Evolutionary conservation across 768 basidiomycete genomes (phyloP).

Genomic region (Tubosaeta sp.): DNA sequence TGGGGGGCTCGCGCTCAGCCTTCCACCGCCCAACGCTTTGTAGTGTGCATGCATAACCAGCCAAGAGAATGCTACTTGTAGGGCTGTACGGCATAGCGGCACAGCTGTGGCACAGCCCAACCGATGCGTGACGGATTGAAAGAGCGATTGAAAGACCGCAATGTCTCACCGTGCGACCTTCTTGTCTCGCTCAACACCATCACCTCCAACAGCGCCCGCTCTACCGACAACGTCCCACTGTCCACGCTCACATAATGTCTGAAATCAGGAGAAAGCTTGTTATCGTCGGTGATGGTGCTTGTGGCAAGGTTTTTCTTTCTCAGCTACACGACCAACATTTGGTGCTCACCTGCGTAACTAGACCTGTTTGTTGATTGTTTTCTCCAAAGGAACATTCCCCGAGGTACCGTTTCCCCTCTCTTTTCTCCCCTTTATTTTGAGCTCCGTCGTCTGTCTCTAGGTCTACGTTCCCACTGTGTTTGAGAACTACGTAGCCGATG

Average conservation of each 20-base stretch:
- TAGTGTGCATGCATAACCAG: not conserved
- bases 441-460: conserved; percentile 36
- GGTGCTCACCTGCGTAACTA: conserved; percentile 31
- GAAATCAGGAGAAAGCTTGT: conserved; percentile 99
- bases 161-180: conserved; percentile 34
- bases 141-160: conserved; percentile 33
- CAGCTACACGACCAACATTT: conserved; percentile 5
- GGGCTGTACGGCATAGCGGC: conserved; percentile 21
- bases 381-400: conserved; percentile 95
- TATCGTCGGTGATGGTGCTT: conserved; percentile 98
- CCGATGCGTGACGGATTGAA: conserved; percentile 24
- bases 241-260: conserved; percentile 61
- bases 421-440: conserved; percentile 1
- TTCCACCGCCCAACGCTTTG: not conserved
- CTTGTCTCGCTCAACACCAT: conserved; percentile 38
- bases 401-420: conserved; percentile 52
- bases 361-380: conserved; percentile 94
- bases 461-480: conserved; percentile 99
- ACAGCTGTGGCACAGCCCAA: conserved; percentile 28
- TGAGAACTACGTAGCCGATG: conserved; percentile 99
- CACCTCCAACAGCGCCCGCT: conserved; percentile 34
- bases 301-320: conserved; percentile 67
- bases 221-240: conserved; percentile 28
- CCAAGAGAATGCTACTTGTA: not conserved
- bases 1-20: conserved; percentile 14